Evolutionary conservation across 257 asterid species (phyloP).

Genomic region (Linaria vulgaris): DNA sequence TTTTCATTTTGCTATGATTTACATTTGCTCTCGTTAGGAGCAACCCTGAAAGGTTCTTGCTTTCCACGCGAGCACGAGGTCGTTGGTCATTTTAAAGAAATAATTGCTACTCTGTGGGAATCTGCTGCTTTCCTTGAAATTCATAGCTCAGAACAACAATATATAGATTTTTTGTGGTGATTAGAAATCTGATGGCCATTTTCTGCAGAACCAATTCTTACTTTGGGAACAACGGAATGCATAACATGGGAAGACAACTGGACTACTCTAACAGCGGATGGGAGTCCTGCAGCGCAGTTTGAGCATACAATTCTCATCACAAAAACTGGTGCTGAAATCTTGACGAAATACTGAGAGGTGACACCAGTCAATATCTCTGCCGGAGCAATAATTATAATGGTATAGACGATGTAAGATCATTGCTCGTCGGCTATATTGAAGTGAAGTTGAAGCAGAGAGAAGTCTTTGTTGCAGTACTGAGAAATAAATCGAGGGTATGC

Average conservation of each 20-base stretch:
- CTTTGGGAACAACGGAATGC: slow-evolving; percentile 81
- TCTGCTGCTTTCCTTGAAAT: too few species aligned
- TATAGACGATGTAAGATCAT: too few species aligned
- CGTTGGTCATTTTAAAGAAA: too few species aligned
- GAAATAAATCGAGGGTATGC: not conserved
- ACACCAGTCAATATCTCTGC: not conserved
- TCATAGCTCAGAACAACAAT: not conserved
- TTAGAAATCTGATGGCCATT: not conserved
- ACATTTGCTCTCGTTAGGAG: too few species aligned
- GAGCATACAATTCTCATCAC: slow-evolving; percentile 96
- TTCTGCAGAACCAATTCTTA: slow-evolving; percentile 85
- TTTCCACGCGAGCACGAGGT: too few species aligned
- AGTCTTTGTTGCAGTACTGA: not conserved
- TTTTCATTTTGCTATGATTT: too few species aligned
- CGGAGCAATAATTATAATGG: not conserved
- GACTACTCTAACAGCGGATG: slow-evolving; percentile 95
- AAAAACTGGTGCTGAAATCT: slow-evolving; percentile 82
- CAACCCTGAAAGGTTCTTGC: too few species aligned
- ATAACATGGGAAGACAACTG: slow-evolving; percentile 96
- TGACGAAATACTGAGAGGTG: slow-evolving; percentile 48
- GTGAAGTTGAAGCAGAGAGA: not conserved
- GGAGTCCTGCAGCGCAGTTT: slow-evolving; percentile 95
- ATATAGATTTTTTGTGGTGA: not conserved
- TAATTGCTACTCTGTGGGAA: too few species aligned
- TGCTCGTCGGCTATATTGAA: not conserved